Percentiles rank a stretch among this genome's conserved stretches.
Evolutionary conservation across 2,329 filamentous ascomycete genomes (phyloP).

Genomic region (Parastagonospora nodorum): DNA sequence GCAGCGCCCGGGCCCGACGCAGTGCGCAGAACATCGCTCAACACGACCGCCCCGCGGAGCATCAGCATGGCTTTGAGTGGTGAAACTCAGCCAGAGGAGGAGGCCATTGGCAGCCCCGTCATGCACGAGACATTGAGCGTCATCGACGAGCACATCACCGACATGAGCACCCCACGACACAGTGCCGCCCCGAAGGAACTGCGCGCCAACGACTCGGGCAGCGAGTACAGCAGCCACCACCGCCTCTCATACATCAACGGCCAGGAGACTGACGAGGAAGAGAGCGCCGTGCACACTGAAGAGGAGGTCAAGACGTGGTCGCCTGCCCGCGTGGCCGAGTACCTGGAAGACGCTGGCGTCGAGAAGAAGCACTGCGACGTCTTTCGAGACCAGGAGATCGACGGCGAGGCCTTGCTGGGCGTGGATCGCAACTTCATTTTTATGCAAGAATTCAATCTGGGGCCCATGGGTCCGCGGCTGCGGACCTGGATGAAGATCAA

Average conservation of each 20-base stretch:
- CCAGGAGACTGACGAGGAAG: constrained; percentile 93
- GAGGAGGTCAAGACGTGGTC: constrained; percentile 81
- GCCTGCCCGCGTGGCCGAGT: constrained; percentile 82
- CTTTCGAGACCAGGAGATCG: constrained; percentile 94
- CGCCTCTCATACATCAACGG: constrained; percentile 91
- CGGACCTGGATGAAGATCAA: constrained; percentile 99
- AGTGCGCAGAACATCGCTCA: constrained; percentile 29
- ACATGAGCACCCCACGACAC: constrained; percentile 70
- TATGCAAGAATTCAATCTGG: constrained; percentile 92
- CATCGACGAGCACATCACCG: constrained; percentile 95
- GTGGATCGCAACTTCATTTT: constrained; percentile 97
- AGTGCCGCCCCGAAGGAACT: constrained; percentile 59
- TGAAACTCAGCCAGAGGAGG: constrained; percentile 46
- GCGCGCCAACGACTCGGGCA: constrained; percentile 74
- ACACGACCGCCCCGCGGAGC: constrained; percentile 32
- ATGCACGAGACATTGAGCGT: constrained; percentile 95
- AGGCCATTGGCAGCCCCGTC: constrained; percentile 69
- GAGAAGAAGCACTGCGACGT: constrained; percentile 91
- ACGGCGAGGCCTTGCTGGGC: constrained; percentile 86
- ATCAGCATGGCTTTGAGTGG: constrained; percentile 44
- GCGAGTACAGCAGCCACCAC: constrained; percentile 85
- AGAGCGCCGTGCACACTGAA: constrained; percentile 70
- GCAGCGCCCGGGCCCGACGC: constrained; percentile 17
- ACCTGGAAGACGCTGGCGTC: constrained; percentile 82
- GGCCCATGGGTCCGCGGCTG: constrained; percentile 83